phyloP scores from a whole-genome alignment of 2,329 filamentous ascomycete genomes.

The Fonsecaea nubica region DNA sequence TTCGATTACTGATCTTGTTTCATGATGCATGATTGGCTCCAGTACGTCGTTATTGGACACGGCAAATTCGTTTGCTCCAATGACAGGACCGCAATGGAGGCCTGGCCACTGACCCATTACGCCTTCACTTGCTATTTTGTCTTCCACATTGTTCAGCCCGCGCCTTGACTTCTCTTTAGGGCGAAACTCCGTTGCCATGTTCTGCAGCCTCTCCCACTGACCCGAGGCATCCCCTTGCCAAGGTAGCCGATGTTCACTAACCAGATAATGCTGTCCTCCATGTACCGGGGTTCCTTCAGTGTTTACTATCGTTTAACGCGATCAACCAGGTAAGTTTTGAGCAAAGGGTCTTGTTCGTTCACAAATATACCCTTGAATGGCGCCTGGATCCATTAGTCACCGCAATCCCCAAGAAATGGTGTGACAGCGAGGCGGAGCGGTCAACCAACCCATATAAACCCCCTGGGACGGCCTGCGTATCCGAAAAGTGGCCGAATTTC shows the following conservation, averaged over 20 bases:
- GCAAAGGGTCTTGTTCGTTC: not conserved
- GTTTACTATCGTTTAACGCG: not conserved
- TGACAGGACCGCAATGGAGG: not conserved
- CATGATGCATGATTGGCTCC: slow-evolving; percentile 15
- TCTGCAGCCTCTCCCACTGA: not conserved
- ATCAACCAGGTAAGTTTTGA: not conserved
- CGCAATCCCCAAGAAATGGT: not conserved
- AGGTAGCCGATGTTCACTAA: slow-evolving; percentile 26
- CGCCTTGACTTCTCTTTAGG: not conserved
- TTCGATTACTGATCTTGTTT: slow-evolving; percentile 28
- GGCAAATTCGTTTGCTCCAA: slow-evolving; percentile 16
- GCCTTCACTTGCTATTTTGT: slow-evolving; percentile 19
- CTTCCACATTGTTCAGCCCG: slow-evolving; percentile 11
- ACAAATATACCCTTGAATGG: not conserved
- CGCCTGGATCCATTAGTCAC: not conserved
- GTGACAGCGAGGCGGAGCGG: not conserved
- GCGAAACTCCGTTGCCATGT: not conserved
- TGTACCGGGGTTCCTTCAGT: not conserved
- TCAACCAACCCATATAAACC: not conserved
- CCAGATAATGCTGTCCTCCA: slow-evolving; percentile 5
- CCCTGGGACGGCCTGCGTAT: not conserved
- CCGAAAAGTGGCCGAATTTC: slow-evolving; percentile 1
- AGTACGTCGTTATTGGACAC: slow-evolving; percentile 1
- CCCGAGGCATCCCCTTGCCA: slow-evolving; percentile 13
- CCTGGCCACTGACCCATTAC: slow-evolving; percentile 1